Percentiles rank a stretch among this genome's conserved stretches.
phyloP scores from a whole-genome alignment of 2,329 filamentous ascomycete genomes.

The Pseudogymnoascus sp. region DNA sequence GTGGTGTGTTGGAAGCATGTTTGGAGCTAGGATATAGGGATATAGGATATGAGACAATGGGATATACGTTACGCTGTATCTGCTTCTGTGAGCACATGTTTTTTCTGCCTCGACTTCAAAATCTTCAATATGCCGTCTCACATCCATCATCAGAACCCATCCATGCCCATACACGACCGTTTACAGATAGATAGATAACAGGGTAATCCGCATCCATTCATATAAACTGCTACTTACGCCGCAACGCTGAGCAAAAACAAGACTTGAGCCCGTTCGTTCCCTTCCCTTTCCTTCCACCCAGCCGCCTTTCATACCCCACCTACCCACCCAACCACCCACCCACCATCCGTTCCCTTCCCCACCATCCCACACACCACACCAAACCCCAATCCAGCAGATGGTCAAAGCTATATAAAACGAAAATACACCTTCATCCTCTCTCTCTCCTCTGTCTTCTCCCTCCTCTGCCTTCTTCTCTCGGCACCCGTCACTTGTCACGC shows the following conservation, averaged over 20 bases:
- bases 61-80: background rate
- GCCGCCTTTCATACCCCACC: background rate
- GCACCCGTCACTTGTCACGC: background rate
- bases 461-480: background rate
- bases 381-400: background rate
- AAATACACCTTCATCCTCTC: background rate
- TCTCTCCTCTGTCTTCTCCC: no score
- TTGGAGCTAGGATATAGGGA: background rate
- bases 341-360: no score
- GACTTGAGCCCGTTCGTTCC: background rate
- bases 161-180: background rate
- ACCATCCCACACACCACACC: background rate
- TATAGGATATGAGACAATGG: background rate
- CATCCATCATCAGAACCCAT: background rate
- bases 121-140: background rate
- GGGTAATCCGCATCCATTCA: background rate
- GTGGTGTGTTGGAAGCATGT: background rate
- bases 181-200: background rate
- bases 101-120: no score
- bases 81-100: no score
- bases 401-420: conserved; percentile 1
- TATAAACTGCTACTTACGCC: conserved; percentile 1
- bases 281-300: background rate
- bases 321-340: background rate
- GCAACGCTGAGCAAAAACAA: background rate